Base-by-base conservation (phyloP, 1,284 basidiomycete species). In the Apiotrichum montevideense region DNA sequence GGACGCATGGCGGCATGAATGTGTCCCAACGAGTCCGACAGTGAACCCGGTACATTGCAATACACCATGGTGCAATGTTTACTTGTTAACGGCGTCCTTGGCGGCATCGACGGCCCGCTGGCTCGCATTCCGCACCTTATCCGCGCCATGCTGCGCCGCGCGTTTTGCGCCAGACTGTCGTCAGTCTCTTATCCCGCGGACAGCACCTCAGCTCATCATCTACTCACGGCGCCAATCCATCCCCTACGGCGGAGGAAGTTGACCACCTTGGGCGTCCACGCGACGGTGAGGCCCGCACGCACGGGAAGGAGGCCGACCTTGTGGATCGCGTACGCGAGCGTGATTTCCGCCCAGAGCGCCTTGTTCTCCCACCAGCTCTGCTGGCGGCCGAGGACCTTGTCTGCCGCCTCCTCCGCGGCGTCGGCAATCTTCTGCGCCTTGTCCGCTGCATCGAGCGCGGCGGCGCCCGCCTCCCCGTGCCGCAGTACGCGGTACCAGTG, bases 291-390 rank as follows among this genome's bases (percentile, higher is more conserved):
- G 0, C 90, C 94, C 0, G 97, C 84, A 29, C 96, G 79, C 21
- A 98, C 74, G 6, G 96, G 95, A n/a, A 98, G 73, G 68, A 98
- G 86, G 0, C 92, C 72, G 0, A 92, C 96, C 79, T 98, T 98
- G 82, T 98, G 95, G 54, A 98, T 85, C 7, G 89, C 88, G 74
- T 94, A 98, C 6, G 96, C 95, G 58, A 98, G 79, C 0, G 91
- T 84, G 43, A 92, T 77, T 83, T 97, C 96, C 39, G 94, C 92
- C 76, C 90, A 94, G 7, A 97, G 77, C 34, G 87, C 83, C 67
- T 88, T 87, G 3, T 83, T 80, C 2, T 82, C 81, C 53, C 45
- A 65, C 34, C 70, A 69, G 33, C 33, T 14, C 33, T 81, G 83
- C 56, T 83, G 76, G 66, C 84, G 83, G 56, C 87, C 84, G 21